phyloP scores from a whole-genome alignment of 495 filamentous ascomycete genomes.

The Penicillium arizonense region DNA sequence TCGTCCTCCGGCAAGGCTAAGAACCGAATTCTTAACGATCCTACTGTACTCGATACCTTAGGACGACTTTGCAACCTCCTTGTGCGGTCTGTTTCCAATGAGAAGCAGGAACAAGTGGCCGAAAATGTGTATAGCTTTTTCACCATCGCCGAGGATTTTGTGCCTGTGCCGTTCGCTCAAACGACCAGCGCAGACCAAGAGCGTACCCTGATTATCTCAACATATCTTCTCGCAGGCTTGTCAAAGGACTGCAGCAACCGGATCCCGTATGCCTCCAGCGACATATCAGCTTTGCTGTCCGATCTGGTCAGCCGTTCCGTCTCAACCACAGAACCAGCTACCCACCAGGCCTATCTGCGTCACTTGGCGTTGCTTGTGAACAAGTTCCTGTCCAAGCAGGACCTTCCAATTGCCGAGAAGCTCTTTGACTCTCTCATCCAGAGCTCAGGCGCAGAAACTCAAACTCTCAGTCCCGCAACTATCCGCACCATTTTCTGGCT shows the following conservation, averaged over 20 bases:
- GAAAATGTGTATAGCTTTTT: conserved; percentile 60
- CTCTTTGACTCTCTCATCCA: conserved; percentile 36
- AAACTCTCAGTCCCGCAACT: conserved; percentile 22
- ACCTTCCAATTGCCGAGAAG: conserved; percentile 32
- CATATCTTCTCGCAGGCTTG: conserved; percentile 60
- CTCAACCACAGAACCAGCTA: conserved; percentile 30
- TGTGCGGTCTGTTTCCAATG: conserved; percentile 49
- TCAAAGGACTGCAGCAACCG: conserved; percentile 32
- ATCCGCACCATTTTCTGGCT: conserved; percentile 53
- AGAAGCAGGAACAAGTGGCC: conserved; percentile 55
- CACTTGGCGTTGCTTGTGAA: conserved; percentile 64
- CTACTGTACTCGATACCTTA: conserved; percentile 57
- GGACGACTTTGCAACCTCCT: conserved; percentile 65
- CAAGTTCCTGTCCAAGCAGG: conserved; percentile 58
- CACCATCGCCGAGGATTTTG: conserved; percentile 29
- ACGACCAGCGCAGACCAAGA: conserved; percentile 33
- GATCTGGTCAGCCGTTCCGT: conserved; percentile 41
- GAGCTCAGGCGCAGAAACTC: conserved; percentile 7
- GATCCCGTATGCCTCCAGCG: conserved; percentile 32
- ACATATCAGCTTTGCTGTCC: conserved; percentile 37
- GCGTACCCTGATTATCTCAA: conserved; percentile 58
- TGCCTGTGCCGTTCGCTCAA: conserved; percentile 40
- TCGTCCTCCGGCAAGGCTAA: conserved; percentile 38
- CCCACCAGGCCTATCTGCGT: conserved; percentile 53
- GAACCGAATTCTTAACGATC: conserved; percentile 50